phyloP scores from a whole-genome alignment of 495 filamentous ascomycete species.

The Neurospora tetrasperma region DNA sequence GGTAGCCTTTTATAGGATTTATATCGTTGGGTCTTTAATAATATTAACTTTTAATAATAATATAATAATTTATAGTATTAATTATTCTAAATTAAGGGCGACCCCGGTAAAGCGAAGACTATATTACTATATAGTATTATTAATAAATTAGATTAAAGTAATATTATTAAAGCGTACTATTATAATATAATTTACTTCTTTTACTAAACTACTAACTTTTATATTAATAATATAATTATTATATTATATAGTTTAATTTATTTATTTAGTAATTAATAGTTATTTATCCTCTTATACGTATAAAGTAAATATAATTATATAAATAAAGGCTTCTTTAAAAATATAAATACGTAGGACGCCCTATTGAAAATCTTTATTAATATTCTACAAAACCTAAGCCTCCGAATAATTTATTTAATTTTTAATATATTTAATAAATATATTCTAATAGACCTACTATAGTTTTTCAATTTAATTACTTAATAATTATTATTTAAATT shows the following conservation, averaged over 20 bases:
- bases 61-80: no score
- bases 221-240: constrained; percentile 24
- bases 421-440: constrained; percentile 44
- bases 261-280: constrained; percentile 2
- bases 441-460: constrained; percentile 2
- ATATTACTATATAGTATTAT: constrained; percentile 31
- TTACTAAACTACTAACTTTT: background rate
- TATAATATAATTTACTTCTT: constrained; percentile 35
- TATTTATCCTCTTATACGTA: no score
- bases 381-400: no score
- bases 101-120: no score
- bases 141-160: background rate
- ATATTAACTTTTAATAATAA: no score
- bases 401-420: constrained; percentile 2
- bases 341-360: no score
- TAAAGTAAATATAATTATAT: no score
- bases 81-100: no score
- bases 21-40: no score
- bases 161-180: background rate
- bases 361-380: no score
- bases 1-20: no score
- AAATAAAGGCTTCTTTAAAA: no score
- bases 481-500: constrained; percentile 5
- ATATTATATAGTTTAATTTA: constrained; percentile 29
- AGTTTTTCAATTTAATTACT: constrained; percentile 25